Evolutionary conservation across 192 early-diverging fungal genomes (phyloP), one percentile per base, ranked within the genome.

Genomic region (Coemansia sp.): DNA sequence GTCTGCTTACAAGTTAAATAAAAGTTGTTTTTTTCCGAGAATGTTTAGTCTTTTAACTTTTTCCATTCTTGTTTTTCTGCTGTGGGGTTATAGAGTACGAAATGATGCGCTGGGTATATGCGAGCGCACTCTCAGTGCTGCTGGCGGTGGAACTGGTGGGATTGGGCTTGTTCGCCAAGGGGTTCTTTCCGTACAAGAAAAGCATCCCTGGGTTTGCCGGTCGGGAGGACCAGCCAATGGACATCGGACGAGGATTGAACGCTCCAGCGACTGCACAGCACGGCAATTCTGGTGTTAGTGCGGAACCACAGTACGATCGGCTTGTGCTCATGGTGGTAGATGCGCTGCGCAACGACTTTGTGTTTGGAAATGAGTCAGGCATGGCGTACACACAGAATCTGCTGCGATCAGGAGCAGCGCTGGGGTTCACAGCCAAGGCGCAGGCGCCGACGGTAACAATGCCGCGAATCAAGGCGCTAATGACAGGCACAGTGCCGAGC

Each of bases 391-490:
- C 87, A 12, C 82, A 87, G 59, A 75, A 73, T 78, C 72, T 89
- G 50, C 59, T 83, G 68, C 69, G 68, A 12, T 37, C 57, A 4
- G 76, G 77, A 14, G 48, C 55, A 26, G 82, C 82, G n/a, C 42
- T 72, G 7, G 82, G 76, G 9, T 83, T 69, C 57, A 75, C 76
- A 20, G 82, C 82, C 0, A 63, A 60, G 55, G 82, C 82, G 23
- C 59, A 71, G 57, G 76, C 91, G 22, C 90, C 91, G 5, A 93
- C 91, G 2, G 89, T 90, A 5, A 93, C 90, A 9, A 83, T 93
- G 70, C 91, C 90, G 47, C 81, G 91, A 23, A 84, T 93, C 23
- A 93, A 93, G 69, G 91, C 90, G 2, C 68, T 93, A 19, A 90
- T 88, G 26, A 92, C 91, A 4, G 82, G 82, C 2, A 87, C 89